These are phyloP conservation scores for Cryptococcus deneoformans DNA, from an alignment of 1,284 basidiomycete genomes.

Conservation along the genomic window DNA sequence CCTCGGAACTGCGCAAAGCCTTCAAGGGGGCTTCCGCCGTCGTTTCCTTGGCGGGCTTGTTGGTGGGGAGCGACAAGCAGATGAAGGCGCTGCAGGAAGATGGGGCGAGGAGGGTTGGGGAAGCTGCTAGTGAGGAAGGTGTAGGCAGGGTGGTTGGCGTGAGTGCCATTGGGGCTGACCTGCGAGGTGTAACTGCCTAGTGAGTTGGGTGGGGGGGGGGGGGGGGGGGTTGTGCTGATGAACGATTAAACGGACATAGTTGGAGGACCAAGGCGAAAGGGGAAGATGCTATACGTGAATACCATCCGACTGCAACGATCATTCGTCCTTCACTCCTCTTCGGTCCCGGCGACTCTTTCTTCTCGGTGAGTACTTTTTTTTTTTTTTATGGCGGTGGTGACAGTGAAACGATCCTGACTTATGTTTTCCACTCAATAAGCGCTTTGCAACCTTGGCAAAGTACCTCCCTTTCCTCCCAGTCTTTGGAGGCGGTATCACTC, in stretches of 20 bases:
- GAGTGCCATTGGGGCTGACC: conserved; percentile 43
- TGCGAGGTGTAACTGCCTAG: conserved; percentile 41
- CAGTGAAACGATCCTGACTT: too few relatives aligned
- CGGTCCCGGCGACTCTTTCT: conserved; percentile 69
- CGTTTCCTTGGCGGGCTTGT: conserved; percentile 63
- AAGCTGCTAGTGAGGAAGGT: conserved; percentile 26
- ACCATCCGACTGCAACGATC: conserved; percentile 58
- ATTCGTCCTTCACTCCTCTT: conserved; percentile 68
- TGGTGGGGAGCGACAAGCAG: conserved; percentile 57
- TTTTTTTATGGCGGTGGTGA: neutral
- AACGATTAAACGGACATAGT: conserved; percentile 10
- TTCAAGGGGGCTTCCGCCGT: conserved; percentile 59
- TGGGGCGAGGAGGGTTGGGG: conserved; percentile 61
- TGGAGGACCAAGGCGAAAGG: conserved; percentile 63
- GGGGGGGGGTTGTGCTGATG: too few relatives aligned
- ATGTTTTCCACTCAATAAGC: conserved; percentile 42
- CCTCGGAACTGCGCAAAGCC: conserved; percentile 51
- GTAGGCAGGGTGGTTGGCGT: conserved; percentile 36
- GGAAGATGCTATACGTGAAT: conserved; percentile 54
- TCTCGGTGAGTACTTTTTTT: conserved; percentile 54
- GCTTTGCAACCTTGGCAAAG: conserved; percentile 60
- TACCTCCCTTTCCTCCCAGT: conserved; percentile 66
- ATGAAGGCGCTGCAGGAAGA: conserved; percentile 63
- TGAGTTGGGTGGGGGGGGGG: conserved; percentile 12
- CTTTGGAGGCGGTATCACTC: conserved; percentile 62